Evolutionary conservation across 345 rosid species (phyloP).

Genomic region (Citrus mangshanensis): DNA sequence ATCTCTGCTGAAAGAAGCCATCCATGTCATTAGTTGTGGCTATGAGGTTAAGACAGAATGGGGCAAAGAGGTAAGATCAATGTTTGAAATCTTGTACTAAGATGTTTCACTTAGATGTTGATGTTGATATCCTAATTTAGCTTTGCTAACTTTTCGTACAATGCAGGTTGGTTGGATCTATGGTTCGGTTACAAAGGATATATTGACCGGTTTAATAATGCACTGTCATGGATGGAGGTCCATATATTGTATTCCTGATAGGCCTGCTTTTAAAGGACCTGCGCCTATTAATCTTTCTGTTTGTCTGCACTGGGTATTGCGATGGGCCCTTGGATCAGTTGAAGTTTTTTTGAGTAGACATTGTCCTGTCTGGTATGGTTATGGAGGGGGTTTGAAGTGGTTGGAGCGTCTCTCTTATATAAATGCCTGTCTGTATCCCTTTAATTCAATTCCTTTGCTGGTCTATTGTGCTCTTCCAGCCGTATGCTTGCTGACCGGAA

Average conservation of each 20-base stretch:
- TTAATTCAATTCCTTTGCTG: slow-evolving; percentile 61
- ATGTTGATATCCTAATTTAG: background rate
- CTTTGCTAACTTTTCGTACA: background rate
- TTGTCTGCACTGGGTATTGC: slow-evolving; percentile 60
- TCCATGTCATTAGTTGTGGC: slow-evolving; percentile 72
- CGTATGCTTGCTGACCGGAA: slow-evolving; percentile 66
- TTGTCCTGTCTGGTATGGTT: slow-evolving; percentile 79
- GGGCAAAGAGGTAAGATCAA: slow-evolving; percentile 67
- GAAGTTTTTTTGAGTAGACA: slow-evolving; percentile 71
- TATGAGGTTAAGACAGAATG: slow-evolving; percentile 74
- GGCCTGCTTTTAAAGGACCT: slow-evolving; percentile 63
- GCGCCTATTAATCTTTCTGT: slow-evolving; percentile 63
- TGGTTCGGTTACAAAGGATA: slow-evolving; percentile 65
- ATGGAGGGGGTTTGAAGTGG: slow-evolving; percentile 64
- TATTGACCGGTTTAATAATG: slow-evolving; percentile 74
- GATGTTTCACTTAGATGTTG: background rate
- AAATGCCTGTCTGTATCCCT: slow-evolving; percentile 56
- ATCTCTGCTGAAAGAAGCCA: slow-evolving; percentile 65
- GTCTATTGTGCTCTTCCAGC: slow-evolving; percentile 69
- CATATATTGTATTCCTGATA: slow-evolving; percentile 55
- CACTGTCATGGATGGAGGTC: slow-evolving; percentile 84
- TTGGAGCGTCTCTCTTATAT: slow-evolving; percentile 67
- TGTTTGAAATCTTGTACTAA: background rate
- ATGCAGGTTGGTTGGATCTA: slow-evolving; percentile 65
- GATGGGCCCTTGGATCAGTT: slow-evolving; percentile 65